Percentiles rank a stretch among this genome's conserved stretches.
phyloP scores from a whole-genome alignment of 2,329 filamentous ascomycete species.

The Teratosphaeria gauchensis region DNA sequence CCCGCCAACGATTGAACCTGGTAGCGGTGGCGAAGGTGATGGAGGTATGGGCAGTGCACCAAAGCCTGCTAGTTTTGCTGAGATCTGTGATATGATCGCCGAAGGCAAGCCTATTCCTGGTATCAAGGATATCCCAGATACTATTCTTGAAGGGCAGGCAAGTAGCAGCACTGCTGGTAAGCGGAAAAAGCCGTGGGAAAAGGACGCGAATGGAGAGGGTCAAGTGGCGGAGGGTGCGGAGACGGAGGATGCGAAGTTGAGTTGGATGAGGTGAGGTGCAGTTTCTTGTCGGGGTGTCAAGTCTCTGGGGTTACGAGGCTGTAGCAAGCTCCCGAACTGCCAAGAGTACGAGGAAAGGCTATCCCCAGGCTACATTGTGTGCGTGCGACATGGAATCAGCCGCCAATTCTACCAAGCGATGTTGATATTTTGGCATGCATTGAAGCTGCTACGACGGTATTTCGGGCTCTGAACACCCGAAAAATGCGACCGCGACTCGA shows the following conservation, averaged over 20 bases:
- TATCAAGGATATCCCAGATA: constrained; percentile 77
- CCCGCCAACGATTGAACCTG: not conserved
- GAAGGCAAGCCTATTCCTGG: constrained; percentile 75
- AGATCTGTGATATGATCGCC: constrained; percentile 77
- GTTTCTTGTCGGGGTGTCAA: not conserved
- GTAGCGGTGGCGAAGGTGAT: not conserved
- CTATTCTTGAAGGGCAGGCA: constrained; percentile 61
- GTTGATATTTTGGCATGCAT: too few relatives aligned
- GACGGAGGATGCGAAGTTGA: not conserved
- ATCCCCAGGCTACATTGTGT: too few relatives aligned
- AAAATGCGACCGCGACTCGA: too few relatives aligned
- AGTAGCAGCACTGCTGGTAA: constrained; percentile 43
- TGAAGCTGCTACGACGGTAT: too few relatives aligned
- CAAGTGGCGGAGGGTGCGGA: not conserved
- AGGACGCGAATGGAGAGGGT: constrained; percentile 20
- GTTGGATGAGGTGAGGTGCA: not conserved
- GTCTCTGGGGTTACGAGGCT: too few relatives aligned
- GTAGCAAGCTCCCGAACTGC: too few relatives aligned
- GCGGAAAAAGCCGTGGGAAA: constrained; percentile 74
- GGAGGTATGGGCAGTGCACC: constrained; percentile 43
- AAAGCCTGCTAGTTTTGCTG: constrained; percentile 74
- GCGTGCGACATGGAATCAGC: too few relatives aligned
- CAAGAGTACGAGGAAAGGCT: too few relatives aligned
- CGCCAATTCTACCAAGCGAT: too few relatives aligned
- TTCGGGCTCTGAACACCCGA: too few relatives aligned